Conservation (phyloP, 2,329 filamentous ascomycete genomes). For the Fragosphaeria purpurea region DNA sequence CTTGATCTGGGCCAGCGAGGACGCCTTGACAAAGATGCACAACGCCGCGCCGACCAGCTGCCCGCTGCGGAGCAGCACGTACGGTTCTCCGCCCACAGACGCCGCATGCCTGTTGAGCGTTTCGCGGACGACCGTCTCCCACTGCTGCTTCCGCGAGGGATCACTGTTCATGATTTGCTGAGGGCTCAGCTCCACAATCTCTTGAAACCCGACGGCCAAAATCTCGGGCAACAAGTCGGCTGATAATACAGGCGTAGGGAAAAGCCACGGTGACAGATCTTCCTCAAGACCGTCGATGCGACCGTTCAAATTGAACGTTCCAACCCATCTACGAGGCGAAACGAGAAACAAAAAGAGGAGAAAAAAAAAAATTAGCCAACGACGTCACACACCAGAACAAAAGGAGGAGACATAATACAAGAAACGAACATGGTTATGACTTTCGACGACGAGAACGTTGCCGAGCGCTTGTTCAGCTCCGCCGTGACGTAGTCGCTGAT, state of each 20-base stretch:
- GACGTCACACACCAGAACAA: background rate
- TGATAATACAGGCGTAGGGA: conserved; percentile 40
- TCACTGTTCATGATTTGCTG: conserved; percentile 99
- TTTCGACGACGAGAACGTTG: conserved; percentile 66
- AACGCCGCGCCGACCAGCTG: conserved; percentile 91
- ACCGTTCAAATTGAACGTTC: conserved; percentile 93
- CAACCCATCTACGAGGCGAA: conserved; percentile 41
- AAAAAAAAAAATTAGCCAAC: too few species aligned
- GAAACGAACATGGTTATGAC: conserved; percentile 56
- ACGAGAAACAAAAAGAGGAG: background rate
- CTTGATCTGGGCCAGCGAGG: conserved; percentile 71
- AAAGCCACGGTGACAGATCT: conserved; percentile 80
- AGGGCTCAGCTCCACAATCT: conserved; percentile 95
- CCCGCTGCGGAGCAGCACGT: conserved; percentile 81
- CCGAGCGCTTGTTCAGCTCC: conserved; percentile 58
- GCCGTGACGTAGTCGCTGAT: conserved; percentile 81
- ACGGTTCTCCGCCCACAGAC: conserved; percentile 58
- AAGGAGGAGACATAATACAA: background rate
- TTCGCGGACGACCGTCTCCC: conserved; percentile 72
- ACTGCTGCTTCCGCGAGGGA: conserved; percentile 70
- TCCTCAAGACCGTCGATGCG: conserved; percentile 66
- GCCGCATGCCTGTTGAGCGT: conserved; percentile 66
- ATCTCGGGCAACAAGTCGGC: conserved; percentile 66
- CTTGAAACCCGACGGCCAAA: conserved; percentile 86
- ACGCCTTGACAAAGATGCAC: conserved; percentile 79